Evolutionary conservation across 1,284 basidiomycete species (phyloP), one percentile per base, ranked within the genome.

Genomic region (Melampsora occidentalis): DNA sequence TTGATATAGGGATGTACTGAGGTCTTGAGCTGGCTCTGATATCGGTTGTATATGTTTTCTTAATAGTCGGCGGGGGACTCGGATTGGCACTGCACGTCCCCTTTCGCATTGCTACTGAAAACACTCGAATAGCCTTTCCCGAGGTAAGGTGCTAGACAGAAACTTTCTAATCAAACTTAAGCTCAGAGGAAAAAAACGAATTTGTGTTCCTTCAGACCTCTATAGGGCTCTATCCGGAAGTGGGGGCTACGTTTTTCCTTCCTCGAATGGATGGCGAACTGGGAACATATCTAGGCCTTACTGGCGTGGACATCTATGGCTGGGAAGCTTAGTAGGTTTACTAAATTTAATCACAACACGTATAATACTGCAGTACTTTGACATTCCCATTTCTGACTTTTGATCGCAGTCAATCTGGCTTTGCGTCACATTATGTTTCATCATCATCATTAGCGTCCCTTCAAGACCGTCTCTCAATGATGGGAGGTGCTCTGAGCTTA

Each of bases 41-140:
- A n/a, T n/a, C n/a, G n/a, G n/a, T n/a, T n/a, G n/a, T n/a, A n/a
- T n/a, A n/a, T n/a, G n/a, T n/a, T n/a, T n/a, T n/a, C n/a, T n/a
- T n/a, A n/a, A n/a, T n/a, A n/a, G n/a, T n/a, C 91, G 97, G 97
- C 57, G 97, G 97, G 76, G 97, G 97, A 69, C 92, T 93, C 42
- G 97, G 97, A 65, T 88, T 99, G 71, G 87, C 90, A 39, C 88
- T 91, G n/a, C 89, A 92, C 78, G 95, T 94, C 3, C 88, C 90
- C 0, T 94, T 99, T 84, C 88, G 97, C 78, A 88, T 99, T 77
- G 95, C 95, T 4, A 98, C 97, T 2, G 94, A 97, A 83, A 91
- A 91, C 61, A 97, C 96, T 0, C 79, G 87, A 0, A 92, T 95
- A 82, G 91, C 94, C n/a, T 99, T 99, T 96, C 97, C 97, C 46